Base-by-base conservation (phyloP, 441 rosid genomes). In the Aleurites moluccanus region DNA sequence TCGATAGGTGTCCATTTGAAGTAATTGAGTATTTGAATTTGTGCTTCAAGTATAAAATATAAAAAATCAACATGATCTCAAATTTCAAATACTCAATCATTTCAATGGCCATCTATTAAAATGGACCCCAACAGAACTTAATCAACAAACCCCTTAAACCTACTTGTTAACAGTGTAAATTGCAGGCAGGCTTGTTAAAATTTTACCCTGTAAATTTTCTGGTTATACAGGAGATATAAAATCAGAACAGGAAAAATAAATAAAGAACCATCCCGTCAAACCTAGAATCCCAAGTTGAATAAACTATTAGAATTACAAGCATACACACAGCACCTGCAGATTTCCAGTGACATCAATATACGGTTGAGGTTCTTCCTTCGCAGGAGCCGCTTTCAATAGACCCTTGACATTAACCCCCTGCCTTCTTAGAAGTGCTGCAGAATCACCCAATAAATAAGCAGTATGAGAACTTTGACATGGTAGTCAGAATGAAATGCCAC, bases 321-420 rank as follows among this genome's bases (percentile, higher is more conserved):
- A 45, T 4, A 64, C 23, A 65, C 20, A 69, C 21, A 67, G 72
- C 72, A 88, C 99, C 97, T 91, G 97, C 75, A 93, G 85, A 85
- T 89, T 84, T 82, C 99, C 99, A 13, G 99, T 92, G 84, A 91
- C 88, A 73, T 96, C 99, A 82, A 96, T 93, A 76, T 81, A 82
- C 28, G 97, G 92, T 73, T 90, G 88, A 72, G 94, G 90, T 80
- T 96, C 97, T 73, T 93, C 98, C 84, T 89, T 87, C 15, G 81
- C 84, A 59, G 98, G 90, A 79, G 90, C 83, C 63, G 96, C 86
- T 84, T 93, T 96, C 81, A 93, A 80, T 28, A 89, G 81, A 63
- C 99, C 98, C 84, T 88, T 84, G 72, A 96, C 98, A 83, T 93
- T 89, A 59, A 95, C 86, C 81, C 99, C 99, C 77, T 95, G 99